These are phyloP conservation scores for Lyophyllum atratum DNA, from an alignment of 768 basidiomycete genomes.

Conservation along the genomic window DNA sequence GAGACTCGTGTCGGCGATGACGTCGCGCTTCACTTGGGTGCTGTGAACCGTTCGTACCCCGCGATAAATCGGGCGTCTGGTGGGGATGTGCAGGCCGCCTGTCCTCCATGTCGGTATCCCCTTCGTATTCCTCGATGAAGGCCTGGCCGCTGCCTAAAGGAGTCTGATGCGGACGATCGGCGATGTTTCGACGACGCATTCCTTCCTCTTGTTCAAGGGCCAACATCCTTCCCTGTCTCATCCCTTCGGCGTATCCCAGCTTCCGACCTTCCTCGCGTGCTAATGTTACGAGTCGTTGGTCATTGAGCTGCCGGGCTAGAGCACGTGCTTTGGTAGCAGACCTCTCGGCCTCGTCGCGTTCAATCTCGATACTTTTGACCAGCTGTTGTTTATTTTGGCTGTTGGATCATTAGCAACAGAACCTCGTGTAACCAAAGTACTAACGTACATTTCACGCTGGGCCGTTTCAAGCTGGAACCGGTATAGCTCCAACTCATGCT, in stretches of 20 bases:
- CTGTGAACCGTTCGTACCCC: neutral
- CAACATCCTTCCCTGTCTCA: constrained; percentile 45
- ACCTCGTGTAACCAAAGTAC: neutral
- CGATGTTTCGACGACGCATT: neutral
- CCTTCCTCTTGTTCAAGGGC: neutral
- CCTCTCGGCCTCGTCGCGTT: constrained; percentile 33
- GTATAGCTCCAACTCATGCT: constrained; percentile 26
- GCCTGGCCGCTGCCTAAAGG: constrained; percentile 15
- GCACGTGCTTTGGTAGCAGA: constrained; percentile 42
- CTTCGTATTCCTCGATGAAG: constrained; percentile 15
- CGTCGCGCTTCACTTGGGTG: neutral
- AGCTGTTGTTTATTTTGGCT: constrained; percentile 27
- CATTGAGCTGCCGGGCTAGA: constrained; percentile 55
- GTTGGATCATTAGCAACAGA: neutral
- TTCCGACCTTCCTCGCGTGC: constrained; percentile 60
- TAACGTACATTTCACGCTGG: constrained; percentile 29
- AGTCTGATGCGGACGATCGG: constrained; percentile 6
- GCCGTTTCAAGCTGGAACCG: constrained; percentile 26
- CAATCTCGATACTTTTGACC: constrained; percentile 26
- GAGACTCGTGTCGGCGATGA: neutral
- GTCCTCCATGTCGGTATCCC: neutral
- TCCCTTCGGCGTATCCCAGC: constrained; percentile 46
- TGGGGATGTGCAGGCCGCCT: neutral
- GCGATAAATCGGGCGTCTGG: neutral
- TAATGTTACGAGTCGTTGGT: constrained; percentile 48